Conservation (phyloP, 2,329 filamentous ascomycete species). For the Colletotrichum musicola region DNA sequence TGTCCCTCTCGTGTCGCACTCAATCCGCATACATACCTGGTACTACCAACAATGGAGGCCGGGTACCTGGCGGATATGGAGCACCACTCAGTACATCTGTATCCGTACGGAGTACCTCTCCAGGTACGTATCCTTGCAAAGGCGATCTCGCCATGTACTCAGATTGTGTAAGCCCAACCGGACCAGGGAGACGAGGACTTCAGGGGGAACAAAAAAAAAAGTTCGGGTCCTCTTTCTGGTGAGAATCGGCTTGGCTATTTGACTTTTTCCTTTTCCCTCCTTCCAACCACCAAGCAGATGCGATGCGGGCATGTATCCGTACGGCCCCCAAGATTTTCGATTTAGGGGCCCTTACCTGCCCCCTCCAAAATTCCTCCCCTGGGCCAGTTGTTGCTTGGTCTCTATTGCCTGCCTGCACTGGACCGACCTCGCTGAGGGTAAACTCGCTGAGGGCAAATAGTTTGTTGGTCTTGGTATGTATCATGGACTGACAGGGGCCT, state of each 20-base stretch:
- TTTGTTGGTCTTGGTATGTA: not conserved
- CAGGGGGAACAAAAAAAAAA: constrained; percentile 13
- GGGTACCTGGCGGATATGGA: not conserved
- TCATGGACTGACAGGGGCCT: not conserved
- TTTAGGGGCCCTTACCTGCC: constrained; percentile 7
- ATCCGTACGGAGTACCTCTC: not conserved
- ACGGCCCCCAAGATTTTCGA: constrained; percentile 5
- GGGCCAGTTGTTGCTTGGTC: not conserved
- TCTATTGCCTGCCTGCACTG: no score
- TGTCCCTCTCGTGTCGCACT: constrained; percentile 26
- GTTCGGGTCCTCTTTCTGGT: constrained; percentile 1
- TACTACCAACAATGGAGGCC: no score
- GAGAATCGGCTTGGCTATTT: constrained; percentile 11
- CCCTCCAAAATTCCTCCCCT: constrained; percentile 8
- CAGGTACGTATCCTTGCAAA: constrained; percentile 18
- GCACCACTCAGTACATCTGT: not conserved
- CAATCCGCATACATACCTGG: not conserved
- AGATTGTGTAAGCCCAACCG: not conserved
- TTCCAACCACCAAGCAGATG: constrained; percentile 12
- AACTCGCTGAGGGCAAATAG: no score
- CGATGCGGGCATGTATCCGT: constrained; percentile 10
- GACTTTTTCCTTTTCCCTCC: not conserved
- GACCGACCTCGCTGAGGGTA: no score
- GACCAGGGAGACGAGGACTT: not conserved
- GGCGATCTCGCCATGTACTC: constrained; percentile 23